These are phyloP conservation scores for Diaporthe humulicola DNA, from an alignment of 2,329 filamentous ascomycete species.

Conservation along the genomic window DNA sequence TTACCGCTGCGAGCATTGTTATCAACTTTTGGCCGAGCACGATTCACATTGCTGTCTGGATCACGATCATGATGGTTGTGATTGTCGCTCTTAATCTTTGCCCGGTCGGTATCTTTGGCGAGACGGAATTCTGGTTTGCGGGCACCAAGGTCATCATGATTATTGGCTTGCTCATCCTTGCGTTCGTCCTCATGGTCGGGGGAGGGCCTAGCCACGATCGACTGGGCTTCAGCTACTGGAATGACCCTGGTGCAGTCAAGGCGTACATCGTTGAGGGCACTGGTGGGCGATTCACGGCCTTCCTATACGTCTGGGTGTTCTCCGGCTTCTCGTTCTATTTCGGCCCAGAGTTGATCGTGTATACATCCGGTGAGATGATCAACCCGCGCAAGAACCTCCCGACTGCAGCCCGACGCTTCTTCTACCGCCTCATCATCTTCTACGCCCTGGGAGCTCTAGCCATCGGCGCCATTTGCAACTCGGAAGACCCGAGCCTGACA, in stretches of 20 bases:
- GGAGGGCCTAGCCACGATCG: constrained; percentile 22
- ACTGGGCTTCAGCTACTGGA: constrained; percentile 61
- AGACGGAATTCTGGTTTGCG: constrained; percentile 35
- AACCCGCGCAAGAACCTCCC: constrained; percentile 42
- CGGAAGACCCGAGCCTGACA: constrained; percentile 44
- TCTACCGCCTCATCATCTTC: constrained; percentile 50
- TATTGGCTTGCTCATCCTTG: constrained; percentile 27
- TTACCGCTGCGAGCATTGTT: constrained; percentile 41
- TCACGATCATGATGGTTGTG: constrained; percentile 42
- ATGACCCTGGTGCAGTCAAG: constrained; percentile 57
- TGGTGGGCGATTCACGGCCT: constrained; percentile 56
- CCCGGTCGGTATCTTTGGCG: constrained; percentile 30
- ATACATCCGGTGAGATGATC: constrained; percentile 40
- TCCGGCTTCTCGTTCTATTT: constrained; percentile 37
- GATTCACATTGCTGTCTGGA: constrained; percentile 41
- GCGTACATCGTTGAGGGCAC: constrained; percentile 54
- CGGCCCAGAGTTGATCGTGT: constrained; percentile 39
- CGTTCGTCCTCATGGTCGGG: constrained; percentile 31
- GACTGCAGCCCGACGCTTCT: constrained; percentile 42
- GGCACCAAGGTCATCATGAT: constrained; percentile 31
- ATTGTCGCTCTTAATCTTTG: constrained; percentile 40
- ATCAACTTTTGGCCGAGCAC: constrained; percentile 43
- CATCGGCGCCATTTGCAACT: constrained; percentile 40
- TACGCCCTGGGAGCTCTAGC: constrained; percentile 47
- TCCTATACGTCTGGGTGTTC: constrained; percentile 59